phyloP scores from a whole-genome alignment of 371 early-diverging fungal genomes.

The Mucor plumbeus region DNA sequence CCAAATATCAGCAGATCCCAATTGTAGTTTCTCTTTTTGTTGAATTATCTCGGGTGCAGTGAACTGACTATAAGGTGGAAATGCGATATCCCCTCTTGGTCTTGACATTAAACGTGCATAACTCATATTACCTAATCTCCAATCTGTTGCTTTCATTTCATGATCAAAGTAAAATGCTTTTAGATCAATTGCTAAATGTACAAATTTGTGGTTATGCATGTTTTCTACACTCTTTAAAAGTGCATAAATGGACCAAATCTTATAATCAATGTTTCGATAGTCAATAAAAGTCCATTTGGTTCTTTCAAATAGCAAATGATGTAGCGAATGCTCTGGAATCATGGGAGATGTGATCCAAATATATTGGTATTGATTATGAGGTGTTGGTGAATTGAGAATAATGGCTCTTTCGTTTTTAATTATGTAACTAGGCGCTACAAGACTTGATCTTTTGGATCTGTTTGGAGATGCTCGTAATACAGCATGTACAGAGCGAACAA shows the following conservation, averaged over 20 bases:
- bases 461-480: not conserved
- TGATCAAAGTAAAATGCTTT: constrained; percentile 23
- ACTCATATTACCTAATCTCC: constrained; percentile 25
- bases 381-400: constrained; percentile 23
- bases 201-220: constrained; percentile 19
- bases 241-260: constrained; percentile 25
- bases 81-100: not conserved
- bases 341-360: constrained; percentile 35
- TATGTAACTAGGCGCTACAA: not conserved
- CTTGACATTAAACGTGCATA: not conserved
- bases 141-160: constrained; percentile 20
- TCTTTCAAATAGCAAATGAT: constrained; percentile 13
- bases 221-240: constrained; percentile 20
- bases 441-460: not conserved
- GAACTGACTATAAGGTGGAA: not conserved
- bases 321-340: constrained; percentile 21
- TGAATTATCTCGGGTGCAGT: constrained; percentile 21
- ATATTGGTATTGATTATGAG: constrained; percentile 21
- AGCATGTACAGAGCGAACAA: constrained; percentile 26
- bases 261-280: constrained; percentile 14
- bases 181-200: constrained; percentile 23
- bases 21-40: not conserved
- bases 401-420: constrained; percentile 25
- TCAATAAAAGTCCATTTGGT: constrained; percentile 10
- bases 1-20: constrained; percentile 23